Evolutionary conservation across 441 rosid species (phyloP), one percentile per base, ranked within the genome.

Genomic region (Lepidium campestre): DNA sequence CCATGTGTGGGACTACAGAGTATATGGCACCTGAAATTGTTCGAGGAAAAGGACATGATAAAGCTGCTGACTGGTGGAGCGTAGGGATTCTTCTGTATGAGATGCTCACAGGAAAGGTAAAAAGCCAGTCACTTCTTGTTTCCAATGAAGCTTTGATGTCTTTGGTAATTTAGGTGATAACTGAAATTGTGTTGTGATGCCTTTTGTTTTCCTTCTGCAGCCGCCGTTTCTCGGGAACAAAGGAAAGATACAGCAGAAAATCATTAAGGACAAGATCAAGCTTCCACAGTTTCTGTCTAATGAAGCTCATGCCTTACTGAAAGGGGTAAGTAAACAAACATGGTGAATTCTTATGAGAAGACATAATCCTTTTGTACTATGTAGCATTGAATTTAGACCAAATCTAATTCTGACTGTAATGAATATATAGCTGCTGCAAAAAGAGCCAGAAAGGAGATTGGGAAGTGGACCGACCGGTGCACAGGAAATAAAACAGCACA

Each of bases 11-110:
- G 63, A 94, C 97, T 12, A 80, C 86, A 1, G 99, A 94, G 82
- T 94, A 94, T 70, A 91, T 91, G 97, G 77, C 99, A 25, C 96
- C 97, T 44, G 99, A 94, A 82, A 86, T 94, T 60, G 66, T 94
- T 65, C 78, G 71, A 7, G 99, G 99, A 10, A 91, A 80, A 68
- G 97, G 97, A 20, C 96, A 91, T 77, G 83, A 94, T 67, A 91
- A 94, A 75, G 88, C 96, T 62, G 93, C 97, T 5, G 99, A 93
- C 53, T 93, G 99, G 97, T 93, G 99, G 99, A 94, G 99, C 56
- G 91, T 87, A 23, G 99, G 99, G 54, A 76, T 89, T 74, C 78
- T 94, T 46, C 68, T 91, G 32, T 88, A 79, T 82, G 99, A 91
- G 81, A 94, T 94, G 97, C 96, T 91, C 32, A 94, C 92, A 4